A percentile compares a stretch with the other conserved stretches of the same genome.
Conservation (phyloP, 2,329 filamentous ascomycete species). For the Penicillium sp. region DNA sequence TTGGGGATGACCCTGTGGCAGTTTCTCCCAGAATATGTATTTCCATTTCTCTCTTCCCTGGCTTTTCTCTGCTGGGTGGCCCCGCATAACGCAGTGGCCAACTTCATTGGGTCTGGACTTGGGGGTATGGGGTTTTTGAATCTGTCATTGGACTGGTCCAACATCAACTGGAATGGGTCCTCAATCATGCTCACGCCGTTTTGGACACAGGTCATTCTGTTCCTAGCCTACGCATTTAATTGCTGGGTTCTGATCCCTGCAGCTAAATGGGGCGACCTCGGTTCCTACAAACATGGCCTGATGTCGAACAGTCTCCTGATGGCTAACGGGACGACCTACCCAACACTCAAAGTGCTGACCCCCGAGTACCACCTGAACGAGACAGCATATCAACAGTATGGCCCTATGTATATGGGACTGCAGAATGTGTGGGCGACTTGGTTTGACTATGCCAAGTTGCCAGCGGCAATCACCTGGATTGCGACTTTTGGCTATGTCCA, state of each 20-base stretch:
- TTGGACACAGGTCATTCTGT: constrained; percentile 62
- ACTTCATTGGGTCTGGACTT: constrained; percentile 62
- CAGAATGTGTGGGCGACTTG: constrained; percentile 61
- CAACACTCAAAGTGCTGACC: constrained; percentile 45
- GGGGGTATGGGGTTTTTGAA: constrained; percentile 64
- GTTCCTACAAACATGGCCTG: constrained; percentile 53
- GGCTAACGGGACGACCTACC: constrained; percentile 51
- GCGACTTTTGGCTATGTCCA: constrained; percentile 55
- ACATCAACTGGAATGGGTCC: constrained; percentile 54
- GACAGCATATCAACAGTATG: constrained; percentile 48
- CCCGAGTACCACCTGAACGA: constrained; percentile 51
- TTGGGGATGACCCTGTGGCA: constrained; percentile 60
- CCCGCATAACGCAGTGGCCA: constrained; percentile 57
- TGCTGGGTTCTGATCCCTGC: constrained; percentile 61
- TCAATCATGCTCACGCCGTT: constrained; percentile 55
- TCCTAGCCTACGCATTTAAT: constrained; percentile 56
- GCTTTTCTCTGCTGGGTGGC: constrained; percentile 66
- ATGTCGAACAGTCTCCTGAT: constrained; percentile 61
- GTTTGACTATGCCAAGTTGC: constrained; percentile 61
- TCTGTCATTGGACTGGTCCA: constrained; percentile 62
- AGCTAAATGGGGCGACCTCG: constrained; percentile 59
- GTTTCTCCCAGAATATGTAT: constrained; percentile 62
- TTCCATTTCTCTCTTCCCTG: constrained; percentile 60
- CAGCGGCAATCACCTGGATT: constrained; percentile 61
- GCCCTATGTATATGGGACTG: constrained; percentile 58